Evolutionary conservation across 345 rosid species (phyloP).

Genomic region (Leavenworthia alabamica): DNA sequence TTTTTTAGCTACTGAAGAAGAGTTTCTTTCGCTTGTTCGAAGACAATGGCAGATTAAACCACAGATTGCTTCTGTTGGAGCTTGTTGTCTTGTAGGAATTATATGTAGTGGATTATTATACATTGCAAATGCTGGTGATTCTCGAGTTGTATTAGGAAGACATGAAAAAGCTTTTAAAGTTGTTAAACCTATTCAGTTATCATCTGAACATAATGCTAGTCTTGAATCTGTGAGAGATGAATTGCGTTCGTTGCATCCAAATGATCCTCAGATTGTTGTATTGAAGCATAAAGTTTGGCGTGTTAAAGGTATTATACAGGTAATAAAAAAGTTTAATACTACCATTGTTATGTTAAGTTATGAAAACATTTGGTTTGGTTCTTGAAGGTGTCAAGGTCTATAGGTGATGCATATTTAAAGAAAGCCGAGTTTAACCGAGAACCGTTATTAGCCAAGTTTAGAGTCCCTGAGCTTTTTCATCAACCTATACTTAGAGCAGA

Average conservation of each 20-base stretch:
- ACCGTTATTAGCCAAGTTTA: slow-evolving; percentile 31
- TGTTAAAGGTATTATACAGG: slow-evolving; percentile 59
- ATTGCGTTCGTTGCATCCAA: slow-evolving; percentile 43
- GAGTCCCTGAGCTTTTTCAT: slow-evolving; percentile 27
- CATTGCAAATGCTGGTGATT: slow-evolving; percentile 55
- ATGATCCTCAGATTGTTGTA: slow-evolving; percentile 58
- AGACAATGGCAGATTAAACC: slow-evolving; percentile 39
- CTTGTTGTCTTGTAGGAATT: slow-evolving; percentile 54
- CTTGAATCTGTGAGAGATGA: slow-evolving; percentile 52
- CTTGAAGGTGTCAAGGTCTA: slow-evolving; percentile 30
- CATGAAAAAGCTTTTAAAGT: slow-evolving; percentile 33
- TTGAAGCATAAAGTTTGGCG: slow-evolving; percentile 56
- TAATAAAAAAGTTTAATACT: too few relatives aligned
- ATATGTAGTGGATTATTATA: slow-evolving; percentile 44
- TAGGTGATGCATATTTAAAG: slow-evolving; percentile 37
- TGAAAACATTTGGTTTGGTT: background rate
- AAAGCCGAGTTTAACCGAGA: slow-evolving; percentile 33
- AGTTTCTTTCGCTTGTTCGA: slow-evolving; percentile 33
- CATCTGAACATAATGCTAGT: slow-evolving; percentile 50
- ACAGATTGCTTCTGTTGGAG: slow-evolving; percentile 57
- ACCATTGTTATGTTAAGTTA: too few relatives aligned
- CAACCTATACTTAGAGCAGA: slow-evolving; percentile 31
- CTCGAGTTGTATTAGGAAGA: slow-evolving; percentile 52
- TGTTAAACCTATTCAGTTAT: slow-evolving; percentile 47
- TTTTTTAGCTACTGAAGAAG: slow-evolving; percentile 34